Percentiles rank a stretch among this genome's conserved stretches.
phyloP scores from a whole-genome alignment of 2,329 filamentous ascomycete species.

The Colletotrichum sp. region DNA sequence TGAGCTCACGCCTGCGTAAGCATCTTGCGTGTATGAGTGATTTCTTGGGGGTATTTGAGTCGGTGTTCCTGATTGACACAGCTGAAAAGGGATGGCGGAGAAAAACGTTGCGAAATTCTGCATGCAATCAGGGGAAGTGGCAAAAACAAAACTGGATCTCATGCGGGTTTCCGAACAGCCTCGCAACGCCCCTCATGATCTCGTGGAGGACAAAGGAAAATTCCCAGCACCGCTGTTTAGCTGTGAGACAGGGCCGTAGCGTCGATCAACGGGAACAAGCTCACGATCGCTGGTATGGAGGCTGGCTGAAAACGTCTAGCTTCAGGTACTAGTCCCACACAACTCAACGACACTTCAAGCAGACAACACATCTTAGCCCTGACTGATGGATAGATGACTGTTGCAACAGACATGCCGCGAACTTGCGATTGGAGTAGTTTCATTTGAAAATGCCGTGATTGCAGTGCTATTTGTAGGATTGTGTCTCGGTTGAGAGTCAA shows the following conservation, averaged over 20 bases:
- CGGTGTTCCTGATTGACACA: background rate
- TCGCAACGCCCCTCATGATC: background rate
- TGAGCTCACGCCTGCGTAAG: background rate
- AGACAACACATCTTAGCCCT: background rate
- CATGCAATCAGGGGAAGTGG: background rate
- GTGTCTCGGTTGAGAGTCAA: background rate
- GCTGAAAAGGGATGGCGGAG: background rate
- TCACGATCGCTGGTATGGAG: background rate
- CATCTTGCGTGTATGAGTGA: background rate
- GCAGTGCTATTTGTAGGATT: background rate
- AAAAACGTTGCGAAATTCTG: background rate
- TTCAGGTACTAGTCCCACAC: background rate
- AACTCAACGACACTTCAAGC: background rate
- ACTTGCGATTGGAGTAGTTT: background rate
- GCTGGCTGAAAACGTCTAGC: background rate
- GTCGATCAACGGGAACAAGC: background rate
- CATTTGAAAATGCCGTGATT: background rate
- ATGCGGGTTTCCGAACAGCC: background rate
- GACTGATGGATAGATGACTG: background rate
- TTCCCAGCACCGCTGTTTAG: background rate
- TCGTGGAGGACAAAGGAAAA: background rate
- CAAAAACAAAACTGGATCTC: background rate
- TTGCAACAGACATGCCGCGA: background rate
- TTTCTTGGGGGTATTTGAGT: background rate
- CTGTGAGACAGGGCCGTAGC: background rate